These are phyloP conservation scores for Priceomyces melissophilus DNA, from an alignment of 805 yeast genomes.

Conservation along the genomic window DNA sequence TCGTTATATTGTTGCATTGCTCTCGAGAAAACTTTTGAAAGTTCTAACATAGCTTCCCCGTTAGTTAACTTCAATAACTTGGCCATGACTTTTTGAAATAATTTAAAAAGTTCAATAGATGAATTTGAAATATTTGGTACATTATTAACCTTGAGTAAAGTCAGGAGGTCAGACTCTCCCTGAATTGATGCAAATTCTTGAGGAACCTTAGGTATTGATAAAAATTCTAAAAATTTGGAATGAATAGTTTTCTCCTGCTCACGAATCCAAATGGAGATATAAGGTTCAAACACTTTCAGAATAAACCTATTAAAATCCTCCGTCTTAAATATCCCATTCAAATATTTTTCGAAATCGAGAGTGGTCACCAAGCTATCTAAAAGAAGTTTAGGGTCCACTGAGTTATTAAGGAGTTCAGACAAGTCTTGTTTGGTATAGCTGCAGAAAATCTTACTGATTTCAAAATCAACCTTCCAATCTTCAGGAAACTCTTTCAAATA, in stretches of 20 bases:
- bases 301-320: slow-evolving; percentile 45
- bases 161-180: slow-evolving; percentile 25
- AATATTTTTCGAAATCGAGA: slow-evolving; percentile 74
- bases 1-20: slow-evolving; percentile 51
- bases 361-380: slow-evolving; percentile 71
- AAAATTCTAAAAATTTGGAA: slow-evolving; percentile 60
- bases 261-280: slow-evolving; percentile 77
- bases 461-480: slow-evolving; percentile 67
- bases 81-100: slow-evolving; percentile 66
- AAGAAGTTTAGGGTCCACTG: slow-evolving; percentile 59
- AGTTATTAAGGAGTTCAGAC: slow-evolving; percentile 22
- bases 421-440: slow-evolving; percentile 67
- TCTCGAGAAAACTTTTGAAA: slow-evolving; percentile 59
- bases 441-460: slow-evolving; percentile 62
- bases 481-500: slow-evolving; percentile 59
- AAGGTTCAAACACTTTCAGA: slow-evolving; percentile 76
- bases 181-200: slow-evolving; percentile 23
- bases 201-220: slow-evolving; percentile 55
- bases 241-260: slow-evolving; percentile 71
- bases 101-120: slow-evolving; percentile 80
- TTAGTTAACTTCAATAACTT: slow-evolving; percentile 49
- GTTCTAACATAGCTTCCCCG: slow-evolving; percentile 47
- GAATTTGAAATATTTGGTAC: slow-evolving; percentile 74
- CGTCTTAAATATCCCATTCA: slow-evolving; percentile 61
- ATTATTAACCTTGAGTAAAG: slow-evolving; percentile 41